Evolutionary conservation across 257 asterid species (phyloP).

Genomic region (Anisodus acutangulus): DNA sequence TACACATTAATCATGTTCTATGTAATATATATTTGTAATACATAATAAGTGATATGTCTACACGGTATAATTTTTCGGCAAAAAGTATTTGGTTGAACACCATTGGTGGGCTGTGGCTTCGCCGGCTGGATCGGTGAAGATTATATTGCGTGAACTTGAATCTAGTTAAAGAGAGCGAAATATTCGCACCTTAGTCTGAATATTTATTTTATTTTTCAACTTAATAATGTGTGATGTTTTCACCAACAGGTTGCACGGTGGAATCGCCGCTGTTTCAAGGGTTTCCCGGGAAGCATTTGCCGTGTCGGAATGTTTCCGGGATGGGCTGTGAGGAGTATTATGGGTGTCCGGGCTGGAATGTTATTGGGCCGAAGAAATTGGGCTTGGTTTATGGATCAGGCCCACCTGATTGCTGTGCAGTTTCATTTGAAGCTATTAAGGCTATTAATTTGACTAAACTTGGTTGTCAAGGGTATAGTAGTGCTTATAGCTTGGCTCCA

Average conservation of each 20-base stretch:
- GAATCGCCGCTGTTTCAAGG: slow-evolving; percentile 73
- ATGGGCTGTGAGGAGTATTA: slow-evolving; percentile 90
- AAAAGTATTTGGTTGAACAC: no score
- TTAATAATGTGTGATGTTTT: no score
- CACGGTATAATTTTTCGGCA: no score
- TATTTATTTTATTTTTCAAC: no score
- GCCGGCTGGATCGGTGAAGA: no score
- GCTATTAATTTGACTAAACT: slow-evolving; percentile 76
- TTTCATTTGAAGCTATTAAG: slow-evolving; percentile 56
- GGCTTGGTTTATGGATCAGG: slow-evolving; percentile 66
- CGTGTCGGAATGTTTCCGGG: slow-evolving; percentile 82
- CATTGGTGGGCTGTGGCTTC: no score
- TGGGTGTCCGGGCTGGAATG: slow-evolving; percentile 83
- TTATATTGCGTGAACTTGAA: no score
- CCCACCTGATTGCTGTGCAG: slow-evolving; percentile 82
- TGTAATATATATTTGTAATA: no score
- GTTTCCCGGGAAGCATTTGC: slow-evolving; percentile 66
- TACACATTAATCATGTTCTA: no score
- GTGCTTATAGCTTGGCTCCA: slow-evolving; percentile 89
- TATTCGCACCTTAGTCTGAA: no score
- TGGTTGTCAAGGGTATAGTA: slow-evolving; percentile 90
- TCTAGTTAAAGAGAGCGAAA: no score
- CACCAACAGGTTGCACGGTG: slow-evolving; percentile 54
- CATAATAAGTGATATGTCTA: no score
- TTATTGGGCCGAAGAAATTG: slow-evolving; percentile 47